Evolutionary conservation across 1,284 basidiomycete species (phyloP).

Genomic region (Cryptococcus sp.): DNA sequence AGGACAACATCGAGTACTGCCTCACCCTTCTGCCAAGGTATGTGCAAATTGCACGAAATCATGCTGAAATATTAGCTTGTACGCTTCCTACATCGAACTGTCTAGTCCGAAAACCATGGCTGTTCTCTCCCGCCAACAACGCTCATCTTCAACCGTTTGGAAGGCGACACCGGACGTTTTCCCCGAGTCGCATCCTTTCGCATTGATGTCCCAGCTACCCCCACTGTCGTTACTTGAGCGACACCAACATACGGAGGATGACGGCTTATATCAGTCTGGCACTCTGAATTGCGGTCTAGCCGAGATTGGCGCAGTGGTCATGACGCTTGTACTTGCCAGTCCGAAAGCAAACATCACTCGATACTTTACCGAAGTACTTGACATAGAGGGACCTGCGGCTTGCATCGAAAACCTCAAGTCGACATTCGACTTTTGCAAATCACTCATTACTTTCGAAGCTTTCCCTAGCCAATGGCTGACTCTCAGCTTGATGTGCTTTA

Average conservation of each 20-base stretch:
- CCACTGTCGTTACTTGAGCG: slow-evolving; percentile 55
- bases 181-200: slow-evolving; percentile 91
- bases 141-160: slow-evolving; percentile 60
- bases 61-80: slow-evolving; percentile 57
- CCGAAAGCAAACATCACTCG: slow-evolving; percentile 74
- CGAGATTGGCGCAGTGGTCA: slow-evolving; percentile 81
- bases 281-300: slow-evolving; percentile 78
- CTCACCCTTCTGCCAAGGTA: slow-evolving; percentile 83
- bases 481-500: slow-evolving; percentile 84
- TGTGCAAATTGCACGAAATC: slow-evolving; percentile 24
- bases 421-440: slow-evolving; percentile 78
- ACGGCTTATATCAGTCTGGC: slow-evolving; percentile 45
- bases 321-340: slow-evolving; percentile 77
- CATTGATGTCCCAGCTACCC: slow-evolving; percentile 70
- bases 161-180: slow-evolving; percentile 76
- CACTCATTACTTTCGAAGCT: slow-evolving; percentile 82
- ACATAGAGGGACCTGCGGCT: slow-evolving; percentile 82
- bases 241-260: slow-evolving; percentile 25
- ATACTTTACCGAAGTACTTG: slow-evolving; percentile 75
- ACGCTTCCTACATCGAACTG: slow-evolving; percentile 86
- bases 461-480: slow-evolving; percentile 93
- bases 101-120: slow-evolving; percentile 66
- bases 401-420: slow-evolving; percentile 70
- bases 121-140: slow-evolving; percentile 69
- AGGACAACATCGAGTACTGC: slow-evolving; percentile 89